A percentile compares a stretch with the other conserved stretches of the same genome.
Conservation (phyloP, 2,329 filamentous ascomycete species). For the Pseudopithomyces chartarum region DNA sequence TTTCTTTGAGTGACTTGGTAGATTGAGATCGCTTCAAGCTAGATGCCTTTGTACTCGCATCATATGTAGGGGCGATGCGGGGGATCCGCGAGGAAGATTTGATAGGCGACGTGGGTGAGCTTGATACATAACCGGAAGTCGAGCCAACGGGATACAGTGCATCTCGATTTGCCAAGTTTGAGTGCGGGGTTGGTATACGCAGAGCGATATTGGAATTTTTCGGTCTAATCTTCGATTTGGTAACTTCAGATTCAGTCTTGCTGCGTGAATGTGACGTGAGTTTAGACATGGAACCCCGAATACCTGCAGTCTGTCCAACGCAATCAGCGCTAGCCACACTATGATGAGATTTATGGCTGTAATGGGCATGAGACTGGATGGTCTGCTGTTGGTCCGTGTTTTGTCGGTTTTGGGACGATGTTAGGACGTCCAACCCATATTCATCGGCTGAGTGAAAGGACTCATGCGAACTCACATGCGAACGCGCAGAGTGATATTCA, state of each 20-base stretch:
- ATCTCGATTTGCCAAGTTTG: constrained; percentile 3
- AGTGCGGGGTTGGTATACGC: constrained; percentile 15
- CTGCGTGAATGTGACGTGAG: constrained; percentile 7
- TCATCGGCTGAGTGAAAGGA: constrained; percentile 28
- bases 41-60: constrained; percentile 16
- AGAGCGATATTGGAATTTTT: constrained; percentile 26
- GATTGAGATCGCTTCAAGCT: constrained; percentile 25
- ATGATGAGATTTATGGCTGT: not conserved
- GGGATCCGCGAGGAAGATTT: constrained; percentile 33
- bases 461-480: constrained; percentile 35
- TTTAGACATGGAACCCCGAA: not conserved
- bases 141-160: constrained; percentile 10
- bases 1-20: constrained; percentile 1
- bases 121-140: constrained; percentile 15
- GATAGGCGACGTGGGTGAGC: constrained; percentile 10
- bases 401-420: not conserved
- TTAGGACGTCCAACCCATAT: constrained; percentile 7
- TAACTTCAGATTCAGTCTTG: constrained; percentile 15
- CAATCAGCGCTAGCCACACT: constrained; percentile 22
- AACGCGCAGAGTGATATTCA: constrained; percentile 28
- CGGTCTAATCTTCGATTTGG: constrained; percentile 8
- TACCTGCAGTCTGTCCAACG: constrained; percentile 1
- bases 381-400: not conserved
- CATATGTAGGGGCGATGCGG: constrained; percentile 15
- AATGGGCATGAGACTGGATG: not conserved